phyloP scores from a whole-genome alignment of 202 grass and related monocot genomes.

The Zizania palustris region DNA sequence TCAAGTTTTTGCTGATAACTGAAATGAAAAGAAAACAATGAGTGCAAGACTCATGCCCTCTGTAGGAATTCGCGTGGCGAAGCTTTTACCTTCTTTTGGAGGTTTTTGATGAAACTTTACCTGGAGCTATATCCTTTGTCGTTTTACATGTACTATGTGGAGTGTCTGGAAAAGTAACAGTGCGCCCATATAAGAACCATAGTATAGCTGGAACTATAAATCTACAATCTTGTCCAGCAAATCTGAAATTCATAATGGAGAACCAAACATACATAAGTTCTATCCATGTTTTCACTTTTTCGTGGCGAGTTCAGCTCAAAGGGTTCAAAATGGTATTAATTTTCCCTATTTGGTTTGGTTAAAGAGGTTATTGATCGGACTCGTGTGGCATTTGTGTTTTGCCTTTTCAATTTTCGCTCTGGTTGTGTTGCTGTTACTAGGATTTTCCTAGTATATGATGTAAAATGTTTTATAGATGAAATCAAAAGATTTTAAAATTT shows the following conservation, averaged over 20 bases:
- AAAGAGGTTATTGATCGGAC: no score
- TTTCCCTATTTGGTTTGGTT: no score
- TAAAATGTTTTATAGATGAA: no score
- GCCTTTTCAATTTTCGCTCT: no score
- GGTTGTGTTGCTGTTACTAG: no score
- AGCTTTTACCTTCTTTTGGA: constrained; percentile 33
- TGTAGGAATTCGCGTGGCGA: constrained; percentile 33
- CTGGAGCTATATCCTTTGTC: constrained; percentile 35
- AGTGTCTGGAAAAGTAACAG: constrained; percentile 36
- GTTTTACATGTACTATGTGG: constrained; percentile 43
- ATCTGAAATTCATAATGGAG: constrained; percentile 23
- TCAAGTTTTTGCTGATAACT: constrained; percentile 25
- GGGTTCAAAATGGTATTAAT: not conserved
- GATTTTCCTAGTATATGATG: no score
- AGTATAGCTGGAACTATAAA: constrained; percentile 30
- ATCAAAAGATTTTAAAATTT: no score
- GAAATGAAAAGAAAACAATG: constrained; percentile 4
- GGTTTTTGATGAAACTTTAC: constrained; percentile 42
- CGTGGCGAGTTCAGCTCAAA: not conserved
- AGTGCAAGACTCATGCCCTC: constrained; percentile 28
- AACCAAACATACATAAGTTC: constrained; percentile 24
- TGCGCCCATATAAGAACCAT: constrained; percentile 30
- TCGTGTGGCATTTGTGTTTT: not conserved
- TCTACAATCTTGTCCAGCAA: constrained; percentile 10
- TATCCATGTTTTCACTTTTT: constrained; percentile 8